phyloP scores from a whole-genome alignment of 202 grass and related monocot genomes.

The Dendrocalamus latiflorus region DNA sequence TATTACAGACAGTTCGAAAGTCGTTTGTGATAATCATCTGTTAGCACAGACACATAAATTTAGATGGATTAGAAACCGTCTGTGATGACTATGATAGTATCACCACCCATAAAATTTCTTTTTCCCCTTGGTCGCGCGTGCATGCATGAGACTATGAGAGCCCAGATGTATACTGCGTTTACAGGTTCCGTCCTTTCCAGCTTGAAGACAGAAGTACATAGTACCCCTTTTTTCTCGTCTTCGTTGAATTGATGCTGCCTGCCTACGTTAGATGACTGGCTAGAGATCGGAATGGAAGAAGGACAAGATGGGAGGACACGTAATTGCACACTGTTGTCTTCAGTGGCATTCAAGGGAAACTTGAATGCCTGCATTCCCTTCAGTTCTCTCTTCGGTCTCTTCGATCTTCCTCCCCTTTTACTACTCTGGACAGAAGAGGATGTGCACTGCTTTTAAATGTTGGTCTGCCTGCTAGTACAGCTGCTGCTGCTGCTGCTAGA shows the following conservation, averaged over 20 bases:
- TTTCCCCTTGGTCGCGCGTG: no score
- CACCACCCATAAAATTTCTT: no score
- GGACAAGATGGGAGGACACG: conserved; percentile 37
- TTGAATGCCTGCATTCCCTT: conserved; percentile 39
- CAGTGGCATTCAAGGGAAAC: conserved; percentile 31
- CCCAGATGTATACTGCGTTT: conserved; percentile 6
- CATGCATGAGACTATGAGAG: no score
- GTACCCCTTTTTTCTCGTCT: not conserved
- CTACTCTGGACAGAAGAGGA: not conserved
- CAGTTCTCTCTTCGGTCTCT: conserved; percentile 10
- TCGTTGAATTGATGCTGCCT: conserved; percentile 26
- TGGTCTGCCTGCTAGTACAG: not conserved
- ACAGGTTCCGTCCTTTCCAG: conserved; percentile 23
- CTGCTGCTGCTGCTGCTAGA: no score
- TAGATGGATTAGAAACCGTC: no score
- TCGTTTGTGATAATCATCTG: no score
- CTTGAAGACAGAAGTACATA: not conserved
- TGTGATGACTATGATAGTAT: no score
- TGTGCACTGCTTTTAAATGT: conserved; percentile 17
- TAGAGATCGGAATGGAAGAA: conserved; percentile 16
- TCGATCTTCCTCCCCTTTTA: conserved; percentile 9
- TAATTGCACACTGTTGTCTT: conserved; percentile 34
- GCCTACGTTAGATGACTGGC: conserved; percentile 32
- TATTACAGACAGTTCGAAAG: no score
- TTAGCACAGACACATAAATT: no score